Conservation (phyloP, 2,329 filamentous ascomycete species). For the Aspergillus aculeatinus region DNA sequence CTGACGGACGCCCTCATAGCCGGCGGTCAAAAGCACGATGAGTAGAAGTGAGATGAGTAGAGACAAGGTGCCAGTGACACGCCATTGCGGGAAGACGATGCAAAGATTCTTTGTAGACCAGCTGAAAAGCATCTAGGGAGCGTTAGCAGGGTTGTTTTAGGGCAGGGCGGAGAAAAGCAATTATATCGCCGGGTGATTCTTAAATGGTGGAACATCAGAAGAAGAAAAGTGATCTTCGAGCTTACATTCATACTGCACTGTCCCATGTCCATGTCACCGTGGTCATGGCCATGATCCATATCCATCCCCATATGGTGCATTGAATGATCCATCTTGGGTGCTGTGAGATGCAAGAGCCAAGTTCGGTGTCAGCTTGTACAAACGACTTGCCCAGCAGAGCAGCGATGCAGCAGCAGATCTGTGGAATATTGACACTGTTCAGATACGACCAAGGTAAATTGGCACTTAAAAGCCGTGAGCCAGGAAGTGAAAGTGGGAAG, state of each 20-base stretch:
- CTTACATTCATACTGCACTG: slow-evolving; percentile 91
- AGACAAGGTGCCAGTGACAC: slow-evolving; percentile 69
- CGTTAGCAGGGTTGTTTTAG: slow-evolving; percentile 5
- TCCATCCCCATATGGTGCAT: slow-evolving; percentile 34
- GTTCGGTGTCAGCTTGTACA: neutral
- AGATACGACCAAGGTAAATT: slow-evolving; percentile 2
- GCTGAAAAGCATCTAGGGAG: slow-evolving; percentile 87
- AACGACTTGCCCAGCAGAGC: no score
- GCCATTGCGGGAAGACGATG: slow-evolving; percentile 93
- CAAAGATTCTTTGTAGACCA: slow-evolving; percentile 93
- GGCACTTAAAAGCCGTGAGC: neutral
- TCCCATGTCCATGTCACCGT: slow-evolving; percentile 59
- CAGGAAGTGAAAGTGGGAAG: neutral
- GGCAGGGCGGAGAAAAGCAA: neutral
- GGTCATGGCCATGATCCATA: slow-evolving; percentile 48
- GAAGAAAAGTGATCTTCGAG: neutral
- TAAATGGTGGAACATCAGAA: neutral
- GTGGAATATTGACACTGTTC: no score
- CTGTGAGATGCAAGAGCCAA: neutral
- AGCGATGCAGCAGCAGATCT: no score
- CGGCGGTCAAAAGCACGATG: slow-evolving; percentile 80
- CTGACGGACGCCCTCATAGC: slow-evolving; percentile 86
- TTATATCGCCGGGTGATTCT: neutral
- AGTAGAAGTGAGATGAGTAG: slow-evolving; percentile 80
- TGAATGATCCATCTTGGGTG: slow-evolving; percentile 36